These are phyloP conservation scores for Oidiodendron maius DNA, from an alignment of 495 filamentous ascomycete genomes.

Conservation along the genomic window DNA sequence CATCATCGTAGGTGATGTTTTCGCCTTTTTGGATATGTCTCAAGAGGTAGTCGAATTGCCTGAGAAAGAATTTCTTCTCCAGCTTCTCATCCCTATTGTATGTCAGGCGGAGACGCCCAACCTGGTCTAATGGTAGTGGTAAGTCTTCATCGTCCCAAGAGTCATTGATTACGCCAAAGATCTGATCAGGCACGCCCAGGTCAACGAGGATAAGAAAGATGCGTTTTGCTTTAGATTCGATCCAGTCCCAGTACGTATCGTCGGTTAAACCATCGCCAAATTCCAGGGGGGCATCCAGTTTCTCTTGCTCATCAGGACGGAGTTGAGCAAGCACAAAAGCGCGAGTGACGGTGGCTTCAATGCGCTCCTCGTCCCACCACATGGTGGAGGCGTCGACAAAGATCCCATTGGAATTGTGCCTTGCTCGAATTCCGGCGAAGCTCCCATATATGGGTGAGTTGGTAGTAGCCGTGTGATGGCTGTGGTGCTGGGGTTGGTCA, in stretches of 20 bases:
- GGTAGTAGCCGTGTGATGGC: conserved; percentile 1
- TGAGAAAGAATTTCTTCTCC: conserved; percentile 69
- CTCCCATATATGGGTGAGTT: conserved; percentile 21
- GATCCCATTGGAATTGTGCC: conserved; percentile 14
- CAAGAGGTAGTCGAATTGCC: conserved; percentile 78
- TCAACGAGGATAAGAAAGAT: conserved; percentile 80
- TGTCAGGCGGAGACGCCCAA: conserved; percentile 62
- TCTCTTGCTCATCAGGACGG: conserved; percentile 54
- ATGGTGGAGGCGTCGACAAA: conserved; percentile 28
- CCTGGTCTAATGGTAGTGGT: conserved; percentile 65
- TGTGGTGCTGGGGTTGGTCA: conserved; percentile 8
- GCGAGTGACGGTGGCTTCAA: conserved; percentile 64
- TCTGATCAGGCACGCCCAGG: conserved; percentile 74
- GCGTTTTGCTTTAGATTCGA: conserved; percentile 68
- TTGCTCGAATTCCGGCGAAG: conserved; percentile 13
- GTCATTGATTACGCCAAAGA: conserved; percentile 79
- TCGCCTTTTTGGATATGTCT: conserved; percentile 63
- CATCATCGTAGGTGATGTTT: conserved; percentile 66
- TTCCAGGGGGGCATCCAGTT: conserved; percentile 61
- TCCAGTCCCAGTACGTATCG: conserved; percentile 90
- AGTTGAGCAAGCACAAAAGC: conserved; percentile 65
- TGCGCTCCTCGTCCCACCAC: conserved; percentile 80
- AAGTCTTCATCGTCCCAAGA: conserved; percentile 88
- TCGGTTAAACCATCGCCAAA: conserved; percentile 90
- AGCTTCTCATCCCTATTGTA: conserved; percentile 52